A percentile compares a stretch with the other conserved stretches of the same genome.
Evolutionary conservation across 2,329 filamentous ascomycete species (phyloP).

Genomic region (Cladophialophora carrionii): DNA sequence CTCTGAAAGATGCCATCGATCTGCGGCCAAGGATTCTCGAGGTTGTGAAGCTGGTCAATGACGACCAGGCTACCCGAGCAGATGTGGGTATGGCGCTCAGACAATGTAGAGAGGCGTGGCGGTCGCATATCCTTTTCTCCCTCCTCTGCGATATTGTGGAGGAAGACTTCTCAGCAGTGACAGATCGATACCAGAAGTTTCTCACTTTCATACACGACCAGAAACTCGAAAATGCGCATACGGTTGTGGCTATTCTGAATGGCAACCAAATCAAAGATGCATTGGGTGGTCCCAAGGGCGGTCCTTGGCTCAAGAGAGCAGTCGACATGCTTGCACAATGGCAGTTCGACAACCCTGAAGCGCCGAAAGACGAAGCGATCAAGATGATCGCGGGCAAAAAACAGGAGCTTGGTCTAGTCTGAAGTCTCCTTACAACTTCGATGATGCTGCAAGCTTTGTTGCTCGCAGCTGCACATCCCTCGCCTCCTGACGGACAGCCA

Average conservation of each 20-base stretch:
- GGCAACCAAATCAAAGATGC: conserved; percentile 72
- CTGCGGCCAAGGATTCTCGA: conserved; percentile 28
- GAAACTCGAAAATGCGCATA: conserved; percentile 54
- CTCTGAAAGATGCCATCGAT: conserved; percentile 38
- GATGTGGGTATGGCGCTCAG: conserved; percentile 37
- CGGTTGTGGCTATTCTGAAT: conserved; percentile 66
- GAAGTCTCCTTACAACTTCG: conserved; percentile 33
- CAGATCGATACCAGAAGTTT: conserved; percentile 56
- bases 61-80: conserved; percentile 32
- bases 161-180: conserved; percentile 21
- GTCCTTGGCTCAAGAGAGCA: conserved; percentile 81
- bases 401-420: conserved; percentile 54
- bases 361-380: conserved; percentile 32
- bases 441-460: conserved; percentile 25
- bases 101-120: conserved; percentile 36
- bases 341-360: conserved; percentile 73
- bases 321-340: conserved; percentile 80
- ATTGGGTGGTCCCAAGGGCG: conserved; percentile 68
- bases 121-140: conserved; percentile 36
- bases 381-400: conserved; percentile 59
- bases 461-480: conserved; percentile 60
- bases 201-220: conserved; percentile 56
- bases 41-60: conserved; percentile 21
- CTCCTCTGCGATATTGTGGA: conserved; percentile 31
- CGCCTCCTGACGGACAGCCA: conserved; percentile 69